These are phyloP conservation scores for Calendula officinalis DNA, from an alignment of 129 eudicot species.

Conservation along the genomic window DNA sequence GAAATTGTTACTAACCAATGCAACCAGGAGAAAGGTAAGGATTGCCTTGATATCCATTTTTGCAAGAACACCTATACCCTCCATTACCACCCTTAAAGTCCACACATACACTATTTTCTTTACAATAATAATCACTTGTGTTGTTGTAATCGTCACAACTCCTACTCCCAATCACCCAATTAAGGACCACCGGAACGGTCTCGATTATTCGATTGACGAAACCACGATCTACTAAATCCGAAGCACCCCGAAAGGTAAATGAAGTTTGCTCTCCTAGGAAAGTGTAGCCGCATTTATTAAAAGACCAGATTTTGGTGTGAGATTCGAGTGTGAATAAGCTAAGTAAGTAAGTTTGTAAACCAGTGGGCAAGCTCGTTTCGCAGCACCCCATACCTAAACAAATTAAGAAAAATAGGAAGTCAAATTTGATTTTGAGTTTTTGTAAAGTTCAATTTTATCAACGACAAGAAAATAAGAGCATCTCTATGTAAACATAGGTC, in stretches of 20 bases:
- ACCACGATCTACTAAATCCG: slow-evolving; percentile 27
- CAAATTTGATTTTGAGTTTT: too few species aligned
- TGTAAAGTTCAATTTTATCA: too few species aligned
- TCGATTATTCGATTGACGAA: not conserved
- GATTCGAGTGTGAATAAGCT: not conserved
- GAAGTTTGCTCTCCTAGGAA: slow-evolving; percentile 37
- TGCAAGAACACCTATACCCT: slow-evolving; percentile 35
- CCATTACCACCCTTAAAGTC: slow-evolving; percentile 23
- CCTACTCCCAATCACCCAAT: slow-evolving; percentile 29
- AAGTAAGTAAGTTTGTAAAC: slow-evolving; percentile 13
- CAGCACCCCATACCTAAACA: slow-evolving; percentile 42
- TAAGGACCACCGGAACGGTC: slow-evolving; percentile 34
- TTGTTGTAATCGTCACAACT: slow-evolving; percentile 21
- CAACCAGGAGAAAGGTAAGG: slow-evolving; percentile 41
- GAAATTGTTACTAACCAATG: slow-evolving; percentile 12
- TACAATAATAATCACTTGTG: slow-evolving; percentile 21
- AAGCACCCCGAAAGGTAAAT: slow-evolving; percentile 24
- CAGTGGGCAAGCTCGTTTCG: slow-evolving; percentile 34
- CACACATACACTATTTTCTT: slow-evolving; percentile 29
- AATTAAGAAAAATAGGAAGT: too few species aligned
- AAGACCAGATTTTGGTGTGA: slow-evolving; percentile 17
- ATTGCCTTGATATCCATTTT: slow-evolving; percentile 34
- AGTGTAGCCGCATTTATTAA: slow-evolving; percentile 36
- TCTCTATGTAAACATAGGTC: too few species aligned
- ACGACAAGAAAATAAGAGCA: too few species aligned